Evolutionary conservation across 2,329 filamentous ascomycete genomes (phyloP).

Genomic region (Zymoseptoria passerinii): DNA sequence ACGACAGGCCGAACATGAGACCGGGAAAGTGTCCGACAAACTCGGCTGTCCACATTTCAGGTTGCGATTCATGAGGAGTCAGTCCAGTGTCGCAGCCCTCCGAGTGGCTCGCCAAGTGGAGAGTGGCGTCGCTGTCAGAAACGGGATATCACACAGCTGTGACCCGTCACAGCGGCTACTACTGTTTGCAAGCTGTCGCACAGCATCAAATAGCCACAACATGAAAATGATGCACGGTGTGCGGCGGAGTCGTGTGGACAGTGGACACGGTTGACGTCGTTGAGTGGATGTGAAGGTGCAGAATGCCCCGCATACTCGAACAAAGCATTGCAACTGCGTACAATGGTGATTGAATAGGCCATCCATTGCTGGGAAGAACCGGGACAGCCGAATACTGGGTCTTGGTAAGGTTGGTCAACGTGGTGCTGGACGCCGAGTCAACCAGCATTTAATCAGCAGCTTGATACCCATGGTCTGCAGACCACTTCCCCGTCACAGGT

Average conservation of each 20-base stretch:
- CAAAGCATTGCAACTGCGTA: background rate
- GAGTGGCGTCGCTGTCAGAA: background rate
- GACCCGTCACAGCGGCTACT: background rate
- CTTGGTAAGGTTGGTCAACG: background rate
- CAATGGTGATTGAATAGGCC: background rate
- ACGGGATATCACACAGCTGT: background rate
- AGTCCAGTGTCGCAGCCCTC: background rate
- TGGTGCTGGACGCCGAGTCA: background rate
- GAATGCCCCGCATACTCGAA: background rate
- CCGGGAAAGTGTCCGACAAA: background rate
- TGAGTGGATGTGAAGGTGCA: background rate
- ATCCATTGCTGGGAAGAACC: background rate
- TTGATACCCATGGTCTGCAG: background rate
- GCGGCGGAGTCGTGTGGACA: background rate
- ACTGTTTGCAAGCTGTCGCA: background rate
- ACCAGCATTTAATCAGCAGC: no score
- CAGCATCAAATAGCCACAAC: background rate
- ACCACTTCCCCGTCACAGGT: background rate
- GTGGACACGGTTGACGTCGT: background rate
- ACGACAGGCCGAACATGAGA: background rate
- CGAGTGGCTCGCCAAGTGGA: background rate
- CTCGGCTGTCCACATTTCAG: background rate
- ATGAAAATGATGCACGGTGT: background rate
- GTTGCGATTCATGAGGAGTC: background rate
- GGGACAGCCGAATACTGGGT: background rate